These are phyloP conservation scores for Cytospora piceae DNA, from an alignment of 2,329 filamentous ascomycete species.

Conservation along the genomic window DNA sequence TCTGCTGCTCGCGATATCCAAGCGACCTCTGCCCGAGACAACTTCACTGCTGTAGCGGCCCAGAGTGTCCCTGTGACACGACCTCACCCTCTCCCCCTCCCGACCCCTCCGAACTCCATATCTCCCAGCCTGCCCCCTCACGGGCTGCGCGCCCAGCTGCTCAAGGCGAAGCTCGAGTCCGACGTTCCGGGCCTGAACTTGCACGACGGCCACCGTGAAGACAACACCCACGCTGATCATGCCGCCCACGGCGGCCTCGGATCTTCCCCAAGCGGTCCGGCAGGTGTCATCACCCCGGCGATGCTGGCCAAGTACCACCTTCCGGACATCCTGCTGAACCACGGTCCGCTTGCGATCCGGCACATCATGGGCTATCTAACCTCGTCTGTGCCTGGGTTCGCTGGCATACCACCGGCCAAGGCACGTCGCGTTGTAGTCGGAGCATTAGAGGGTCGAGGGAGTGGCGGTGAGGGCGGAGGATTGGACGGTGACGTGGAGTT, in stretches of 20 bases:
- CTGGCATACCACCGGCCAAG: slow-evolving; percentile 84
- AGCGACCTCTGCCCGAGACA: slow-evolving; percentile 67
- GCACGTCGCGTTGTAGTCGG: slow-evolving; percentile 90
- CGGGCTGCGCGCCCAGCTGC: slow-evolving; percentile 71
- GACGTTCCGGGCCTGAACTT: slow-evolving; percentile 89
- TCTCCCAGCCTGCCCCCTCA: slow-evolving; percentile 85
- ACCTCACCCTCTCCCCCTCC: slow-evolving; percentile 73
- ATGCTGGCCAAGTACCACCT: slow-evolving; percentile 90
- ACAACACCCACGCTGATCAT: slow-evolving; percentile 37
- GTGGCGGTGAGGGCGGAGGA: slow-evolving; percentile 61
- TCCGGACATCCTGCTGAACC: slow-evolving; percentile 84
- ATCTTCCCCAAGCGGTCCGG: slow-evolving; percentile 66
- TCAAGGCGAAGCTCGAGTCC: slow-evolving; percentile 61
- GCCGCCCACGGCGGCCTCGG: slow-evolving; percentile 40
- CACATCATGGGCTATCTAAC: slow-evolving; percentile 95
- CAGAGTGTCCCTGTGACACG: slow-evolving; percentile 66
- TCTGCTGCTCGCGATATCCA: slow-evolving; percentile 70
- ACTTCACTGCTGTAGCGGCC: slow-evolving; percentile 73
- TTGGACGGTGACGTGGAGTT: slow-evolving; percentile 76
- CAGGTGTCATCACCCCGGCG: slow-evolving; percentile 80
- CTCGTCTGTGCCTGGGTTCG: slow-evolving; percentile 90
- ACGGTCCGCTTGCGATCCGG: slow-evolving; percentile 90
- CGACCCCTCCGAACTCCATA: slow-evolving; percentile 93
- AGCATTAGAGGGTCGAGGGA: slow-evolving; percentile 78
- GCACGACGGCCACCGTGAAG: slow-evolving; percentile 64